phyloP scores from a whole-genome alignment of 257 asterid species.

The Thymus mandschuricus region DNA sequence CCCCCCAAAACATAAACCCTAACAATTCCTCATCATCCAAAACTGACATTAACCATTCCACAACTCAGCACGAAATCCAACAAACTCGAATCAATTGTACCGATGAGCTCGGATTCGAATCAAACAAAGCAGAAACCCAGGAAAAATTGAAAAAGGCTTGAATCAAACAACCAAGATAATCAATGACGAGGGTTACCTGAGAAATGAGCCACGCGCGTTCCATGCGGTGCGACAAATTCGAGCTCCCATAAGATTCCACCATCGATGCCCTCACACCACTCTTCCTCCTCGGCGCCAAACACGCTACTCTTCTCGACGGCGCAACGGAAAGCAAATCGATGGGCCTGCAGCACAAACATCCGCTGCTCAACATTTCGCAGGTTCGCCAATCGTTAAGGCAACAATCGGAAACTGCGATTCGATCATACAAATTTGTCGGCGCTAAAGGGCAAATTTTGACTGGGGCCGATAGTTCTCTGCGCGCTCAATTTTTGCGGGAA shows the following conservation, averaged over 20 bases:
- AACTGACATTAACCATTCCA: background rate
- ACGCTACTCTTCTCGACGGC: slow-evolving; percentile 22
- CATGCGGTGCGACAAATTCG: slow-evolving; percentile 65
- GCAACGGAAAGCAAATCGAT: slow-evolving; percentile 21
- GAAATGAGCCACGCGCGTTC: slow-evolving; percentile 94
- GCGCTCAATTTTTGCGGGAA: slow-evolving; percentile 1
- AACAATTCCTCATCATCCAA: background rate
- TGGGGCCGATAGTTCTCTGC: background rate
- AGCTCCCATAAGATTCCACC: slow-evolving; percentile 69
- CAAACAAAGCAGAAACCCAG: background rate
- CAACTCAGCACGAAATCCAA: slow-evolving; percentile 3
- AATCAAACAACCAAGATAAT: background rate
- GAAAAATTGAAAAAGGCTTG: background rate
- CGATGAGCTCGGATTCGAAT: background rate
- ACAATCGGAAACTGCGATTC: slow-evolving; percentile 4
- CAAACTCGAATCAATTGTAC: background rate
- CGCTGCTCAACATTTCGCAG: slow-evolving; percentile 34
- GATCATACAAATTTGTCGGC: background rate
- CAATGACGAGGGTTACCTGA: slow-evolving; percentile 47
- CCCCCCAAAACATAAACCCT: slow-evolving; percentile 17
- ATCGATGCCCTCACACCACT: slow-evolving; percentile 63
- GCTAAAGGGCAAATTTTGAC: background rate
- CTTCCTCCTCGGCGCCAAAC: slow-evolving; percentile 33
- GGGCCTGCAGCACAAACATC: slow-evolving; percentile 39
- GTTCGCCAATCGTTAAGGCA: background rate